Evolutionary conservation across 306 rosid species (phyloP).

Genomic region (Pyrus pyrifolia): DNA sequence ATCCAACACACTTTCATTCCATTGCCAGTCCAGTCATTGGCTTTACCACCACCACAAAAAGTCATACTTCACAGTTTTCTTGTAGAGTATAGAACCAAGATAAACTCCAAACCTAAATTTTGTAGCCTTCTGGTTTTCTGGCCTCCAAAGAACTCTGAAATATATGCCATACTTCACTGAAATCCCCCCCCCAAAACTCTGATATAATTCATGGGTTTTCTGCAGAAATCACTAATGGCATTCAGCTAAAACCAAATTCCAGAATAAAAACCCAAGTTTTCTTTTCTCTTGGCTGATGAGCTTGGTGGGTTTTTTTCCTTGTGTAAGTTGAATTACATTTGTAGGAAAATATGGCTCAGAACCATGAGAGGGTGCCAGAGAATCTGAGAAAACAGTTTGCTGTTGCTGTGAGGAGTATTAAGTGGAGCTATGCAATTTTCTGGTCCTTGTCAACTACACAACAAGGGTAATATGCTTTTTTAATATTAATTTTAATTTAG

Average conservation of each 20-base stretch:
- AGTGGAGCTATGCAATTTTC: conserved; percentile 89
- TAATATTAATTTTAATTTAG: neutral
- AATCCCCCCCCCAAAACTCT: neutral
- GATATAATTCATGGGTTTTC: neutral
- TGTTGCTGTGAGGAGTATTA: conserved; percentile 71
- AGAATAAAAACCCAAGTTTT: neutral
- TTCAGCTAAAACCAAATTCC: conserved; percentile 4
- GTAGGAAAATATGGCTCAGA: conserved; percentile 39
- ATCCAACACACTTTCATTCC: neutral
- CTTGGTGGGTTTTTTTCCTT: neutral
- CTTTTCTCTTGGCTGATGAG: neutral
- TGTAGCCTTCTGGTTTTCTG: neutral
- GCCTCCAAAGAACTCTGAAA: neutral
- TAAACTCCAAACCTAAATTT: neutral
- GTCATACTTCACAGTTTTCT: neutral
- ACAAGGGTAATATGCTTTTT: conserved; percentile 43
- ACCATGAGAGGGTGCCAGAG: conserved; percentile 35
- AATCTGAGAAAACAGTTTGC: conserved; percentile 59
- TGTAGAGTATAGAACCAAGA: neutral
- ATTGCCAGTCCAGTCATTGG: neutral
- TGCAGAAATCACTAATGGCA: neutral
- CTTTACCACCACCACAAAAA: neutral
- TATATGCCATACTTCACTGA: neutral
- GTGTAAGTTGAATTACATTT: neutral
- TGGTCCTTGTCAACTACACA: conserved; percentile 64